Evolutionary conservation across 2,329 filamentous ascomycete species (phyloP).

Genomic region (Neofusicoccum sp.): DNA sequence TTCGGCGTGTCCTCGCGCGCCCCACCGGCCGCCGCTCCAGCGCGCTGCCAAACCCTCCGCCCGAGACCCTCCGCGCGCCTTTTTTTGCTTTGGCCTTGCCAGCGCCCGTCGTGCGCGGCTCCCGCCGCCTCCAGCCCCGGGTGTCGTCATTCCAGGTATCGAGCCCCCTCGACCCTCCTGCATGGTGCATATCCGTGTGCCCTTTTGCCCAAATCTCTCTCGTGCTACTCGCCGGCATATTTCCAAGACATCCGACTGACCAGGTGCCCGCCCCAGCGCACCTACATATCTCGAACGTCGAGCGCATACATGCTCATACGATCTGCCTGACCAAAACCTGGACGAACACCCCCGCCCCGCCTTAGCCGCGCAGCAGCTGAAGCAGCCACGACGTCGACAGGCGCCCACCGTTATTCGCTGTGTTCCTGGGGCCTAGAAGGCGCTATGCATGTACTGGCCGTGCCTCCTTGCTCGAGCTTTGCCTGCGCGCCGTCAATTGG

Average conservation of each 20-base stretch:
- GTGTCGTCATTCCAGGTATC: conserved; percentile 20
- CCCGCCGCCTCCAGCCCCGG: conserved; percentile 11
- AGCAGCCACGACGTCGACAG: conserved; percentile 13
- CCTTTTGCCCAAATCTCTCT: conserved; percentile 19
- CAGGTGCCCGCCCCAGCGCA: conserved; percentile 6
- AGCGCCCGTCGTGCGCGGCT: neutral
- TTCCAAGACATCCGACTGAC: conserved; percentile 19
- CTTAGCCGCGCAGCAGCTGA: conserved; percentile 3
- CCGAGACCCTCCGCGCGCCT: conserved; percentile 4
- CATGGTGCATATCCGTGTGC: conserved; percentile 17
- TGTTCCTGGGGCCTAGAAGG: conserved; percentile 25
- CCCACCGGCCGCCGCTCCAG: conserved; percentile 3
- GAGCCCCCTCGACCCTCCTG: conserved; percentile 16
- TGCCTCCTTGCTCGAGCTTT: conserved; percentile 36
- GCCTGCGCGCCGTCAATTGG: conserved; percentile 37
- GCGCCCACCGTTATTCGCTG: conserved; percentile 18
- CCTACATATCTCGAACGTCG: conserved; percentile 15
- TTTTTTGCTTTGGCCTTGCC: conserved; percentile 9
- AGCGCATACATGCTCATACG: conserved; percentile 16
- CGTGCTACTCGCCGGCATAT: conserved; percentile 18
- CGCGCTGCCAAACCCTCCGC: neutral
- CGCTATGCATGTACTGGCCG: conserved; percentile 47
- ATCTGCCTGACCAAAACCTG: conserved; percentile 14
- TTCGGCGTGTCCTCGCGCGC: neutral
- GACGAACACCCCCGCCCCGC: conserved; percentile 11